These are phyloP conservation scores for Talaromyces albobiverticillius DNA, from an alignment of 2,329 filamentous ascomycete genomes.

Conservation along the genomic window DNA sequence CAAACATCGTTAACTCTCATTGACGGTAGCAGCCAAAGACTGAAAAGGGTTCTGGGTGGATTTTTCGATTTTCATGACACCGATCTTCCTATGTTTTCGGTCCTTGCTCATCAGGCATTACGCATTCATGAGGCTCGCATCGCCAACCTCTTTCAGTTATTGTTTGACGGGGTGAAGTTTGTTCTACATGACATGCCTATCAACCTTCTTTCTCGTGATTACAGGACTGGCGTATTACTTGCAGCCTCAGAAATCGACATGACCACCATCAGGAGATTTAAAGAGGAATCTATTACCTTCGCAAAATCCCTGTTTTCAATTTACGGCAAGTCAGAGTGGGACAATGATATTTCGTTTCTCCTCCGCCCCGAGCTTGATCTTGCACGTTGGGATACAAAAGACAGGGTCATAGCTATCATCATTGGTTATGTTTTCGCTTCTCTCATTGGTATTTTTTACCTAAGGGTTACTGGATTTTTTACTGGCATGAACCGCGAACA, in stretches of 20 bases:
- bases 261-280: slow-evolving; percentile 18
- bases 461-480: slow-evolving; percentile 69
- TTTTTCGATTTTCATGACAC: slow-evolving; percentile 47
- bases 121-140: slow-evolving; percentile 58
- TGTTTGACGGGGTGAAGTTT: slow-evolving; percentile 43
- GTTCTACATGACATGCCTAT: slow-evolving; percentile 39
- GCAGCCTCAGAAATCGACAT: slow-evolving; percentile 21
- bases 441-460: slow-evolving; percentile 71
- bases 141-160: slow-evolving; percentile 36
- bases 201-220: slow-evolving; percentile 27
- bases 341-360: slow-evolving; percentile 22
- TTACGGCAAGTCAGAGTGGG: slow-evolving; percentile 20
- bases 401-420: slow-evolving; percentile 69
- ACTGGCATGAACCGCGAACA: slow-evolving; percentile 55
- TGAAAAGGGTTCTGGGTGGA: slow-evolving; percentile 35
- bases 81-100: slow-evolving; percentile 74
- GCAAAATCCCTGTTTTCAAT: background rate
- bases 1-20: slow-evolving; percentile 42
- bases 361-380: slow-evolving; percentile 54
- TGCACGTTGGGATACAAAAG: slow-evolving; percentile 67
- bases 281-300: slow-evolving; percentile 17
- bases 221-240: slow-evolving; percentile 22
- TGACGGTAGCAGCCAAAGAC: slow-evolving; percentile 38
- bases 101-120: slow-evolving; percentile 69
- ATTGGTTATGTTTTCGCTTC: slow-evolving; percentile 79